These are phyloP conservation scores for Ophiostoma himal-ulmi DNA, from an alignment of 2,329 filamentous ascomycete genomes.

Conservation along the genomic window DNA sequence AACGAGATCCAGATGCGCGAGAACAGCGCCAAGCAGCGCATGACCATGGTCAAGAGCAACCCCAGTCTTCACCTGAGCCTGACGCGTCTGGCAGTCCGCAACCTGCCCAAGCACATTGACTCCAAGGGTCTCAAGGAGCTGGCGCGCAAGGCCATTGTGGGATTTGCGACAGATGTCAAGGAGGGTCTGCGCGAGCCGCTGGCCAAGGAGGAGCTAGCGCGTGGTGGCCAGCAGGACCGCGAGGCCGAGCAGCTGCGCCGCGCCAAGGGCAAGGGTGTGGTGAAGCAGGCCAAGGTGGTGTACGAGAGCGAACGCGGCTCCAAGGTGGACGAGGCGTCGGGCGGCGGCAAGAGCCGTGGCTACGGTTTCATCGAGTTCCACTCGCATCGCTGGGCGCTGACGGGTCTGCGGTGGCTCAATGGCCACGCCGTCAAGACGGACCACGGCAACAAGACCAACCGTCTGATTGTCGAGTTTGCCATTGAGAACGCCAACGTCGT, in stretches of 20 bases:
- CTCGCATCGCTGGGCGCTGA: conserved; percentile 87
- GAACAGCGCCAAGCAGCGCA: conserved; percentile 77
- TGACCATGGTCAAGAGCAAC: conserved; percentile 85
- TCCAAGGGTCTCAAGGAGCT: conserved; percentile 88
- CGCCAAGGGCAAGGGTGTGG: conserved; percentile 74
- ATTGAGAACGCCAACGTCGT: conserved; percentile 98
- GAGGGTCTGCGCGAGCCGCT: conserved; percentile 67
- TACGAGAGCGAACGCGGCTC: conserved; percentile 82
- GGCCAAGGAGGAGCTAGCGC: conserved; percentile 80
- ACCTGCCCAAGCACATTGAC: conserved; percentile 75
- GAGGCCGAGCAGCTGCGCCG: conserved; percentile 76
- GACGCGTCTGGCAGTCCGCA: conserved; percentile 84
- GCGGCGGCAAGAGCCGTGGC: conserved; percentile 74
- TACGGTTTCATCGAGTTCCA: conserved; percentile 98
- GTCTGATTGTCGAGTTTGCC: conserved; percentile 91
- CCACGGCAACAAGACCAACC: conserved; percentile 68
- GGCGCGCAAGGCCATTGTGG: conserved; percentile 85
- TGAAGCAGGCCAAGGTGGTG: conserved; percentile 89
- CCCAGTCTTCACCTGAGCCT: conserved; percentile 82
- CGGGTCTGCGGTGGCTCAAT: conserved; percentile 92
- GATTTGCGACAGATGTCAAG: conserved; percentile 87
- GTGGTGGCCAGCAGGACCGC: conserved; percentile 73
- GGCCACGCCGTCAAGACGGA: conserved; percentile 58
- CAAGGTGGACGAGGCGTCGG: conserved; percentile 64
- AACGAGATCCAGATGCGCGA: conserved; percentile 84